Conservation (phyloP, 768 basidiomycete genomes). For the Leccinum olivaceopallidum region DNA sequence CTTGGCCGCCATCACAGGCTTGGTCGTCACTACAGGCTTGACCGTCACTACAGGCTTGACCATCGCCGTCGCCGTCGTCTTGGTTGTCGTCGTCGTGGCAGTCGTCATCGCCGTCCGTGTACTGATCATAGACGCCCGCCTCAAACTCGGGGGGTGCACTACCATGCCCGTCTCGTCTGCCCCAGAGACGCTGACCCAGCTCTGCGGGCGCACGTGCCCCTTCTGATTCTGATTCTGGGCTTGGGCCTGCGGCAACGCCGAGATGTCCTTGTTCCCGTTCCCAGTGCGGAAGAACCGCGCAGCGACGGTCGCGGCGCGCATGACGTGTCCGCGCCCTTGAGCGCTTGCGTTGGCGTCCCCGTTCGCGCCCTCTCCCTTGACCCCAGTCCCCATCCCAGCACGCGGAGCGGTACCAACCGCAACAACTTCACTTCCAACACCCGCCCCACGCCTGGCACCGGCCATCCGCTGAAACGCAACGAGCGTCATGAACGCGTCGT, state of each 20-base stretch:
- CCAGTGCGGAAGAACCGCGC: conserved; percentile 22
- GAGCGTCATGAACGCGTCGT: conserved; percentile 72
- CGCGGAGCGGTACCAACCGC: neutral
- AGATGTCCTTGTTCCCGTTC: neutral
- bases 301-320: conserved; percentile 19
- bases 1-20: neutral
- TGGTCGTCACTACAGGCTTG: conserved; percentile 5
- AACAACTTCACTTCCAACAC: neutral
- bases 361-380: neutral
- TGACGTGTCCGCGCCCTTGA: neutral
- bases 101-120: conserved; percentile 1
- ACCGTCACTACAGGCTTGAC: conserved; percentile 2
- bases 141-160: conserved; percentile 21
- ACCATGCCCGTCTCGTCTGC: conserved; percentile 18
- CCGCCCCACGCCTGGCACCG: conserved; percentile 43
- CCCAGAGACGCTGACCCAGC: neutral
- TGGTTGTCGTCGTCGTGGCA: neutral
- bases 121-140: conserved; percentile 20
- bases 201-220: neutral
- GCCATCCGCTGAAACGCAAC: conserved; percentile 69
- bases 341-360: neutral
- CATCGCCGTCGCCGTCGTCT: neutral
- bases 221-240: neutral
- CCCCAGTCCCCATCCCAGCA: neutral
- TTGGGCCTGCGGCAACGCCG: neutral